A percentile compares a stretch with the other conserved stretches of the same genome.
Conservation (phyloP, 2,329 filamentous ascomycete species). For the Fusarium agapanthi region DNA sequence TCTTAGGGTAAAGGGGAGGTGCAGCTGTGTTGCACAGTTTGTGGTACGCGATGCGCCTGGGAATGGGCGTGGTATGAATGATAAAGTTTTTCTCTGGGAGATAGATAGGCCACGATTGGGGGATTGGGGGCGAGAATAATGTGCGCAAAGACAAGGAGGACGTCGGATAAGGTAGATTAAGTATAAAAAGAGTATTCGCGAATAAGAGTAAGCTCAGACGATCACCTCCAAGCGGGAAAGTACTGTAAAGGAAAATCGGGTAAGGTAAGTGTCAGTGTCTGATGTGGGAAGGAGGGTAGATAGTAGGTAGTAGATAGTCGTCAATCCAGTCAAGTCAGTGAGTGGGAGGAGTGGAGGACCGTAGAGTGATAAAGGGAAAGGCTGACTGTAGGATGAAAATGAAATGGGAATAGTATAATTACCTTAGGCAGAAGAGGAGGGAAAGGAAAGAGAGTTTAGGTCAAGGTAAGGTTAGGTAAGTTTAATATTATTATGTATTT, state of each 20-base stretch:
- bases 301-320: neutral
- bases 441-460: constrained; percentile 26
- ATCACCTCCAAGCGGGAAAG: neutral
- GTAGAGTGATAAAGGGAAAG: constrained; percentile 1
- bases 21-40: constrained; percentile 26
- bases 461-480: constrained; percentile 24
- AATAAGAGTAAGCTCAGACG: constrained; percentile 19
- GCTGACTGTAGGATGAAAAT: constrained; percentile 5
- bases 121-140: neutral
- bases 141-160: neutral
- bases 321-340: neutral
- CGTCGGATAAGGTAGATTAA: neutral
- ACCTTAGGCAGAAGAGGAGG: constrained; percentile 23
- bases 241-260: neutral
- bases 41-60: constrained; percentile 19
- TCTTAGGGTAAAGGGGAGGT: neutral
- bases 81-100: constrained; percentile 23
- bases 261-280: neutral
- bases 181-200: constrained; percentile 11
- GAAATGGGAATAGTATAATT: constrained; percentile 6
- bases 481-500: constrained; percentile 14
- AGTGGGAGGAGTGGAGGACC: neutral
- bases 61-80: constrained; percentile 6
- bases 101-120: constrained; percentile 7
- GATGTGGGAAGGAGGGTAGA: constrained; percentile 1